These are phyloP conservation scores for Xylariales sp. DNA, from an alignment of 2,329 filamentous ascomycete species.

Conservation along the genomic window DNA sequence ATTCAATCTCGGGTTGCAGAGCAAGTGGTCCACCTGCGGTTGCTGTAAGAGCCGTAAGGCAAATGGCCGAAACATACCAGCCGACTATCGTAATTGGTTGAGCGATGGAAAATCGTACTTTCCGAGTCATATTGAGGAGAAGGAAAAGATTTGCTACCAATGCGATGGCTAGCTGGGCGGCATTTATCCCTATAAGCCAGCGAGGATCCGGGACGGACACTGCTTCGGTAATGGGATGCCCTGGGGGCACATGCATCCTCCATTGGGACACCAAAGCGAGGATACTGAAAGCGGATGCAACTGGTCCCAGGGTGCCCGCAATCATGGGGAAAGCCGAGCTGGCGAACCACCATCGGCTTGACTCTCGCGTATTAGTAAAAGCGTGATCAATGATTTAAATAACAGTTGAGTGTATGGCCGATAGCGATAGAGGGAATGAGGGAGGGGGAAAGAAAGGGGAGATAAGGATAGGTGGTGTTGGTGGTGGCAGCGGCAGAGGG, in stretches of 20 bases:
- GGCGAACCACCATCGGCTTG: conserved; percentile 59
- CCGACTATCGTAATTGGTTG: conserved; percentile 78
- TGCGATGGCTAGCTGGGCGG: conserved; percentile 70
- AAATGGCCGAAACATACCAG: conserved; percentile 65
- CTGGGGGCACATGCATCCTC: conserved; percentile 54
- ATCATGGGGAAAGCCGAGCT: conserved; percentile 70
- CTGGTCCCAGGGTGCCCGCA: conserved; percentile 77
- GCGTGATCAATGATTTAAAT: too few species aligned
- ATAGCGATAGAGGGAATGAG: too few species aligned
- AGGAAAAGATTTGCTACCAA: conserved; percentile 77
- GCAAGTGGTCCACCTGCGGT: conserved; percentile 59
- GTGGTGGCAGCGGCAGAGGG: neutral
- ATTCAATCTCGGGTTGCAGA: conserved; percentile 38
- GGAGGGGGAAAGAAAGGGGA: too few species aligned
- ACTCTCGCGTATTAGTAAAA: neutral
- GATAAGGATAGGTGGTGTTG: too few species aligned
- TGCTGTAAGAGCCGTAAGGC: conserved; percentile 62
- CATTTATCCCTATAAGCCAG: conserved; percentile 76
- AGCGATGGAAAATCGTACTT: conserved; percentile 75
- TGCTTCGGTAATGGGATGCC: conserved; percentile 43
- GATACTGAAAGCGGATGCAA: conserved; percentile 85
- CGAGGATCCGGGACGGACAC: conserved; percentile 59
- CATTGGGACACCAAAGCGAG: conserved; percentile 79
- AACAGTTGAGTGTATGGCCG: too few species aligned
- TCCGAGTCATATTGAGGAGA: conserved; percentile 79